A percentile compares a stretch with the other conserved stretches of the same genome.
Evolutionary conservation across 1,139 yeast species (phyloP).

Genomic region (Kodamaea derodonti): DNA sequence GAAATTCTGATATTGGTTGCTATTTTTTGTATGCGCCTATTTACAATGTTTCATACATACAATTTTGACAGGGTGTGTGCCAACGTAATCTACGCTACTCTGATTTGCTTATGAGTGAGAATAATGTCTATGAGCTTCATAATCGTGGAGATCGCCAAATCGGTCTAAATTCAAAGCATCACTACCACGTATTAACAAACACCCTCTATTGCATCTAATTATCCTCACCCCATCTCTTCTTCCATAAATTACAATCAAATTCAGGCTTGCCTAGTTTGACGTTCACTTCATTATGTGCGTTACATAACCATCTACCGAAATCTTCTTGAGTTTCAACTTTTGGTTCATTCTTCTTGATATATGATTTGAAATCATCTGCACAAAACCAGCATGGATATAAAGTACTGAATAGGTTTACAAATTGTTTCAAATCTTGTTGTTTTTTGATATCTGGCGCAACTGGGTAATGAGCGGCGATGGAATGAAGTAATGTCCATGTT

Average conservation of each 20-base stretch:
- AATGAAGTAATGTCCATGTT: conserved; percentile 90
- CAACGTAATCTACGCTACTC: no score
- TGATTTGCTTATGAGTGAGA: no score
- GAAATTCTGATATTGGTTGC: no score
- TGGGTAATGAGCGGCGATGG: conserved; percentile 90
- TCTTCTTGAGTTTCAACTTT: conserved; percentile 68
- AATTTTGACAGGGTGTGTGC: no score
- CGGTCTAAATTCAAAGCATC: no score
- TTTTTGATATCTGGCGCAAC: conserved; percentile 55
- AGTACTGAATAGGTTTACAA: conserved; percentile 67
- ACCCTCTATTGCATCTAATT: no score
- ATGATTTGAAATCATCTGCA: conserved; percentile 75
- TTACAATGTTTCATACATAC: no score
- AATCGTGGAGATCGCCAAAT: no score
- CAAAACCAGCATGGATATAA: conserved; percentile 95
- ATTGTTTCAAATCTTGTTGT: conserved; percentile 69
- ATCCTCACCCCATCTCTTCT: conserved; percentile 85
- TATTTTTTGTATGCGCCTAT: no score
- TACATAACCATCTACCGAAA: conserved; percentile 88
- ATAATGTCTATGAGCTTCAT: no score
- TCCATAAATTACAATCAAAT: conserved; percentile 89
- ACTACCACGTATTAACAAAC: no score
- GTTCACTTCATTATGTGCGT: conserved; percentile 91
- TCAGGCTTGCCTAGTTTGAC: conserved; percentile 75
- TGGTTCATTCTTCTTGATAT: conserved; percentile 61